phyloP scores from a whole-genome alignment of 768 basidiomycete species.

The Inosperma sp. region DNA sequence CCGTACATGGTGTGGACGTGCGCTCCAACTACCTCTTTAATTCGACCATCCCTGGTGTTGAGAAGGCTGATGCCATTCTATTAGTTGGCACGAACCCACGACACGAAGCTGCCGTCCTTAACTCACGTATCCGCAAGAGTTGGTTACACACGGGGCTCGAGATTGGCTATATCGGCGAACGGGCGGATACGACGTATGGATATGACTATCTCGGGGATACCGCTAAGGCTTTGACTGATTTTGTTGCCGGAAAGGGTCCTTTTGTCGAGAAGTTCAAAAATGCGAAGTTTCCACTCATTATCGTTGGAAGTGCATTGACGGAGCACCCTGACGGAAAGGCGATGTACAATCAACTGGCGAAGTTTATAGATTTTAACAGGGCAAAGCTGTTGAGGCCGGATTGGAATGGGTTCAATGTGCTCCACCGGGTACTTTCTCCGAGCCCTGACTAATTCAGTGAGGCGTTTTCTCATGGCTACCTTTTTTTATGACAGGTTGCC shows the following conservation, averaged over 20 bases:
- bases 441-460: constrained; percentile 2
- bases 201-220: constrained; percentile 87
- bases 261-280: constrained; percentile 85
- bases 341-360: constrained; percentile 70
- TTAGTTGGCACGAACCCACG: constrained; percentile 95
- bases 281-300: constrained; percentile 88
- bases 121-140: constrained; percentile 93
- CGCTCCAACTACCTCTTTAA: constrained; percentile 98
- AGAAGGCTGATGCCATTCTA: constrained; percentile 87
- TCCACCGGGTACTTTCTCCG: constrained; percentile 71
- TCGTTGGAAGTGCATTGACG: constrained; percentile 81
- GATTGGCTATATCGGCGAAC: constrained; percentile 85
- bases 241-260: constrained; percentile 68
- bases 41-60: constrained; percentile 83
- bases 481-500: constrained; percentile 52
- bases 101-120: constrained; percentile 95
- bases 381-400: constrained; percentile 72
- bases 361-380: constrained; percentile 78
- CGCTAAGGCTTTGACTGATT: constrained; percentile 69
- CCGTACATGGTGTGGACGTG: constrained; percentile 80
- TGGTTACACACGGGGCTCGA: constrained; percentile 88
- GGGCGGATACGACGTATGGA: constrained; percentile 86
- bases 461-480: not conserved
- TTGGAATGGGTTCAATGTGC: constrained; percentile 93
- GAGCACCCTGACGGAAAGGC: constrained; percentile 84